These are phyloP conservation scores for Vitis rupestris DNA, from an alignment of 164 flowering plant genomes.

Conservation along the genomic window DNA sequence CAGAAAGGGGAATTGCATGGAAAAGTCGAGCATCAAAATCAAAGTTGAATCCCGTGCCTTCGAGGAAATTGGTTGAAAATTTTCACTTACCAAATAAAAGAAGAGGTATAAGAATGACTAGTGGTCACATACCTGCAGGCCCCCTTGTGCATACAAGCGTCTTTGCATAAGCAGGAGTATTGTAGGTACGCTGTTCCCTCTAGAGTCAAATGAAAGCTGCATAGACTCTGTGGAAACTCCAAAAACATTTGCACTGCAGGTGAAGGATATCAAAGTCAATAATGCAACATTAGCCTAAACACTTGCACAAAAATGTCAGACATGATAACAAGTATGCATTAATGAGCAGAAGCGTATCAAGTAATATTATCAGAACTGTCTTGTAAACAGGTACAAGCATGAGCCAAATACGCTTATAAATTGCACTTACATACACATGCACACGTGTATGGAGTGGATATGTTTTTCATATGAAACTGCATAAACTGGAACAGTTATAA, in stretches of 20 bases:
- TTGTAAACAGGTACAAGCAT: no score
- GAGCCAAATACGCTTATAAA: no score
- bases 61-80: neutral
- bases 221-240: slow-evolving; percentile 95
- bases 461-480: no score
- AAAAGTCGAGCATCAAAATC: no score
- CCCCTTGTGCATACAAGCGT: slow-evolving; percentile 72
- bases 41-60: neutral
- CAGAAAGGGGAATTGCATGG: no score
- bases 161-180: slow-evolving; percentile 89
- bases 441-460: no score
- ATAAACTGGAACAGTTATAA: no score
- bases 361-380: no score
- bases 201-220: slow-evolving; percentile 87
- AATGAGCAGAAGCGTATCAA: no score
- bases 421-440: no score
- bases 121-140: slow-evolving; percentile 50
- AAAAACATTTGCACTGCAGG: slow-evolving; percentile 74
- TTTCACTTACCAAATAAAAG: neutral
- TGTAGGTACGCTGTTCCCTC: slow-evolving; percentile 94
- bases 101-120: neutral
- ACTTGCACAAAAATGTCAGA: neutral
- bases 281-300: neutral
- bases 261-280: slow-evolving; percentile 7
- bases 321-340: neutral